Conservation (phyloP, 352 stramenopile species). For the Elongisporangium prolatum region DNA sequence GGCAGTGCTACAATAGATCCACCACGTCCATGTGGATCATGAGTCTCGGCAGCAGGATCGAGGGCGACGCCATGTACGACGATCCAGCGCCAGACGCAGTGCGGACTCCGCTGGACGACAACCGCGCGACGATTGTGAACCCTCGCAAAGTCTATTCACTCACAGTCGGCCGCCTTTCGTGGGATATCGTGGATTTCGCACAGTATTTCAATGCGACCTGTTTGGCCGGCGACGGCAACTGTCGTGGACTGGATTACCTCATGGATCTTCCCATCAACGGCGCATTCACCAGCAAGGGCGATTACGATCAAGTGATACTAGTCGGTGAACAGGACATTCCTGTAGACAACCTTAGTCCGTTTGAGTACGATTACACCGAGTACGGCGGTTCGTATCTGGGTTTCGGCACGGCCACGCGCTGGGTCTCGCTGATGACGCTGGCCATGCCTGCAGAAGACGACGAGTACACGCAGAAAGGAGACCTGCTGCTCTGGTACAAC, state of each 20-base stretch:
- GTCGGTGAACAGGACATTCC: constrained; percentile 30
- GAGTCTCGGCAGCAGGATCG: constrained; percentile 31
- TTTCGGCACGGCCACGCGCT: constrained; percentile 24
- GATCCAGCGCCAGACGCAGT: background rate
- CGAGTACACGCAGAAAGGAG: constrained; percentile 11
- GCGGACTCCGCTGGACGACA: background rate
- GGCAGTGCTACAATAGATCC: constrained; percentile 14
- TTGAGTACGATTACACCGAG: constrained; percentile 6
- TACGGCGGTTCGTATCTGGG: background rate
- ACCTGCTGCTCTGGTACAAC: constrained; percentile 31
- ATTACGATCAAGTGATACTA: constrained; percentile 15
- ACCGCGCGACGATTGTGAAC: constrained; percentile 4
- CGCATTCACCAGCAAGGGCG: background rate
- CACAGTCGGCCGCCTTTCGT: constrained; percentile 34
- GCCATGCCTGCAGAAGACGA: constrained; percentile 14
- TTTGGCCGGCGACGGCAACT: constrained; percentile 3
- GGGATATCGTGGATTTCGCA: constrained; percentile 30
- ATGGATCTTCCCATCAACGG: constrained; percentile 10
- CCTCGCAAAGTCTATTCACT: constrained; percentile 42
- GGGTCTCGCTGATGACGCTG: constrained; percentile 33
- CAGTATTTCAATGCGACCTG: constrained; percentile 32
- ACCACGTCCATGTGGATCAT: constrained; percentile 46
- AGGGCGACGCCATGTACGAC: constrained; percentile 24
- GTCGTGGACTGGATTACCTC: constrained; percentile 27
- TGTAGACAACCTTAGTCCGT: constrained; percentile 20